phyloP scores from a whole-genome alignment of 306 rosid genomes.

The Sindora glabra region DNA sequence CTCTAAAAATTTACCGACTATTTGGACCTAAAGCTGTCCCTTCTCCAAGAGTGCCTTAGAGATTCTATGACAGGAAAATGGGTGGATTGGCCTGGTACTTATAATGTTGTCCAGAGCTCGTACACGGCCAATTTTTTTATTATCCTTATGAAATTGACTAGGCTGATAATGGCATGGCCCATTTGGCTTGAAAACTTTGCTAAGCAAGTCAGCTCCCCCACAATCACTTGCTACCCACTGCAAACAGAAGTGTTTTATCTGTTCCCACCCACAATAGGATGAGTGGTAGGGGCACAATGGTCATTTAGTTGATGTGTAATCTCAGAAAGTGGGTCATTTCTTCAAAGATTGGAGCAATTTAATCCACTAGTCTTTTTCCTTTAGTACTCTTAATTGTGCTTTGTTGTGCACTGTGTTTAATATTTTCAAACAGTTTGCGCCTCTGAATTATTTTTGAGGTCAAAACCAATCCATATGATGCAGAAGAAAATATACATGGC shows the following conservation, averaged over 20 bases:
- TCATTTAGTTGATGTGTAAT: neutral
- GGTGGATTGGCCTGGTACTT: conserved; percentile 7
- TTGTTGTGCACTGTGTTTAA: neutral
- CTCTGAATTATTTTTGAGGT: no score
- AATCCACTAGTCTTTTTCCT: neutral
- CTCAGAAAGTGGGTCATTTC: conserved; percentile 1
- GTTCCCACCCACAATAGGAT: neutral
- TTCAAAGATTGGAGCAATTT: neutral
- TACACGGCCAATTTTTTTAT: neutral
- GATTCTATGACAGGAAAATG: conserved; percentile 8
- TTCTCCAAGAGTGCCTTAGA: neutral
- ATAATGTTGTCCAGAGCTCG: neutral
- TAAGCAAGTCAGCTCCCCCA: neutral
- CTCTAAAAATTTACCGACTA: neutral
- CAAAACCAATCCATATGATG: no score
- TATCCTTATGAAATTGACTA: neutral
- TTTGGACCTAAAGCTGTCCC: neutral
- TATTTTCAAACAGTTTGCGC: no score
- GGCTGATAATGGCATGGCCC: conserved; percentile 3
- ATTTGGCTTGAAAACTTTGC: neutral
- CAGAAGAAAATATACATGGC: no score
- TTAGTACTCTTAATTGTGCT: neutral
- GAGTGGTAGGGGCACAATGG: no score
- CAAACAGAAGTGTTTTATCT: neutral
- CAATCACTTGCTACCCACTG: neutral